Base-by-base conservation (phyloP, 331 rosid species). In the Malus hybrid region DNA sequence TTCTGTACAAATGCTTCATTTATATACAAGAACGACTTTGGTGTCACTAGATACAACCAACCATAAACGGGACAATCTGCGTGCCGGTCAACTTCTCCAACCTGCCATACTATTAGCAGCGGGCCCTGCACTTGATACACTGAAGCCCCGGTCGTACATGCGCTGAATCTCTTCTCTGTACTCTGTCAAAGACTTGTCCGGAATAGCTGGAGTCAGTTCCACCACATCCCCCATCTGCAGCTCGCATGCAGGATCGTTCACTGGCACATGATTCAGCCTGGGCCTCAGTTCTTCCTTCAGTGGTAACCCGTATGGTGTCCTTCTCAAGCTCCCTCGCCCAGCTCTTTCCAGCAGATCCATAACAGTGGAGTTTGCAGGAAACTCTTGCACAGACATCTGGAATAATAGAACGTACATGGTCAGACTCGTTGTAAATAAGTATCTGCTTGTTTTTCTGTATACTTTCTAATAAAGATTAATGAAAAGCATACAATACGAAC, bases 351-450 rank as follows among this genome's bases (percentile, higher is more conserved):
- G 36, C 80, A 95, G 82, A 82, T 92, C 86, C 85, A 84, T 77
- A 19, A 95, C 74, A 0, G 97, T 90, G 0, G 96, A 86, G 84
- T 90, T 89, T 63, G 92, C 86, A 48, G 90, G 74, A 29, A 95
- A 84, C 77, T 95, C 99, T 77, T 95, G 99, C 20, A 95, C 99
- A 9, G 97, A 90, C 99, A 95, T 95, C 99, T 95, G 96, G 80
- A 82, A 66, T 42, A 80, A 56, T 56, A 65, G 12, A 77, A 65
- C 66, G 32, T 8, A 32, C 6, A 56, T 6, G 42, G 46, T 66
- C 55, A 71, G 72, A 60, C 48, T 59, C 31, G 19, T 32, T 29
- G 56, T 10, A 11, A n/a, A 71, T 10, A 29, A 28, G 66, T 14
- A 59, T 10, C 16, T 22, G 11, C 20, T 15, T 42, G 14, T 11